These are phyloP conservation scores for Camelina laxa DNA, from an alignment of 345 rosid species.

Conservation along the genomic window DNA sequence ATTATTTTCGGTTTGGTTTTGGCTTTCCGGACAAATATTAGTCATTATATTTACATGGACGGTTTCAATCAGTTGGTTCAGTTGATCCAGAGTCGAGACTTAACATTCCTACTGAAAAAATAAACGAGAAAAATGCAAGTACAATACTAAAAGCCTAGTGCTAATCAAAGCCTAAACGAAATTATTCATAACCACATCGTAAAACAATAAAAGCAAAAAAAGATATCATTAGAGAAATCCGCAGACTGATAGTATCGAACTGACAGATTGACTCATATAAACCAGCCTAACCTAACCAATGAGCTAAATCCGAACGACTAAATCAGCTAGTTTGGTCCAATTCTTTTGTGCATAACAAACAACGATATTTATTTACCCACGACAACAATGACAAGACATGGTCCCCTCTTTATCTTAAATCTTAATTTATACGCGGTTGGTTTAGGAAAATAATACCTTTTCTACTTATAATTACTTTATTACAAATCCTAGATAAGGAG, in stretches of 20 bases:
- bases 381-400: not conserved
- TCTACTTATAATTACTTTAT: not conserved
- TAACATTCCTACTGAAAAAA: too few relatives aligned
- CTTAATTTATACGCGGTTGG: too few relatives aligned
- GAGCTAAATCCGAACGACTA: not conserved
- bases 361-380: not conserved
- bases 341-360: not conserved
- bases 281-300: not conserved
- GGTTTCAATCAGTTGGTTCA: too few relatives aligned
- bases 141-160: too few relatives aligned
- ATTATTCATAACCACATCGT: not conserved
- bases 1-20: too few relatives aligned
- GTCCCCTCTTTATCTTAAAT: not conserved
- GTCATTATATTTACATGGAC: too few relatives aligned
- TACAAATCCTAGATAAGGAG: constrained; percentile 20
- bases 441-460: too few relatives aligned
- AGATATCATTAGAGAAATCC: not conserved
- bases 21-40: too few relatives aligned
- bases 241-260: not conserved
- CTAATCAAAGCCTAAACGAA: too few relatives aligned
- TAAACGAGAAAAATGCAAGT: too few relatives aligned
- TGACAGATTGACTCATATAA: not conserved
- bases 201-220: too few relatives aligned
- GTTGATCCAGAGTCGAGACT: too few relatives aligned
- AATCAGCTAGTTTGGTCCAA: not conserved